Conservation (phyloP, 441 rosid genomes). For the Populus hybrid region DNA sequence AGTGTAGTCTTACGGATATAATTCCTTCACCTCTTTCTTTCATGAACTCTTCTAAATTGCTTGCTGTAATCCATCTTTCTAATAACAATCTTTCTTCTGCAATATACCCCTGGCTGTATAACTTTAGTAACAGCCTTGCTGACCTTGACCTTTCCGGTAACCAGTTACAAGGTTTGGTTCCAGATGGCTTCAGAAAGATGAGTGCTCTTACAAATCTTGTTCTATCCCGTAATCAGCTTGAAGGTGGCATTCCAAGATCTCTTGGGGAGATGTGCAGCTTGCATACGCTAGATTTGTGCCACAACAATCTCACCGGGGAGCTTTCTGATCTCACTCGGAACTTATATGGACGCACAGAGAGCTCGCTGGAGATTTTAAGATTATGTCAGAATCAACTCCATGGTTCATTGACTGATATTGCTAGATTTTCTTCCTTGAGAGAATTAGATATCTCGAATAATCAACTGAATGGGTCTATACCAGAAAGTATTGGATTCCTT, state of each 20-base stretch:
- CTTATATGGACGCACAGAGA: constrained; percentile 13
- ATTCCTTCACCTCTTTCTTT: background rate
- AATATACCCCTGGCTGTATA: background rate
- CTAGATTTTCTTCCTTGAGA: constrained; percentile 14
- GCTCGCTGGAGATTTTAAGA: constrained; percentile 14
- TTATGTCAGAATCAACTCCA: constrained; percentile 13
- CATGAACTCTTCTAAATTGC: constrained; percentile 14
- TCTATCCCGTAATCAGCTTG: constrained; percentile 8
- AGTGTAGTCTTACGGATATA: background rate
- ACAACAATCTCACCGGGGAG: constrained; percentile 10
- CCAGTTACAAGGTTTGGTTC: background rate
- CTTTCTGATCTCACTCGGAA: background rate
- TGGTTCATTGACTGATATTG: constrained; percentile 19
- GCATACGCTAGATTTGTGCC: background rate
- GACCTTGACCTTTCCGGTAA: background rate
- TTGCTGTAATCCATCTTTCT: constrained; percentile 7
- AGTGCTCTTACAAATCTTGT: background rate
- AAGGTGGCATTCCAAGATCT: constrained; percentile 7
- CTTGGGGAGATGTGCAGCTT: constrained; percentile 17
- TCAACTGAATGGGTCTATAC: constrained; percentile 14
- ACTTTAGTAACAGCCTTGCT: constrained; percentile 3
- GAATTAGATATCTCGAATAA: constrained; percentile 12
- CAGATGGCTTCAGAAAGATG: background rate
- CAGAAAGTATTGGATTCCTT: constrained; percentile 18
- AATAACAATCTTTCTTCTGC: background rate